phyloP scores from a whole-genome alignment of 257 asterid species.

The Solanum paucissectum region DNA sequence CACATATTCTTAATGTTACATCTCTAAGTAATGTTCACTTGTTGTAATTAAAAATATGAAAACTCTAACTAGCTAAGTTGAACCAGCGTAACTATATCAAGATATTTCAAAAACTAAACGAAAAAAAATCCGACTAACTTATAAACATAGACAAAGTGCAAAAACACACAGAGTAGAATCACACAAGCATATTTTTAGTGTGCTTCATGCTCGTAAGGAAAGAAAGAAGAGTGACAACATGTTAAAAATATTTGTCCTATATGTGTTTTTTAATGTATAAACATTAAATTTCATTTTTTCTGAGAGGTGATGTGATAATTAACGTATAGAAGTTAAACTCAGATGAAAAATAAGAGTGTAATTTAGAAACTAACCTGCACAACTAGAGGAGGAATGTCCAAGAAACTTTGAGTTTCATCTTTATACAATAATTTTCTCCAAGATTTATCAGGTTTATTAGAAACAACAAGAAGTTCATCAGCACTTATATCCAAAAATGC shows the following conservation, averaged over 20 bases:
- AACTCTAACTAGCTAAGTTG: background rate
- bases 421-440: slow-evolving; percentile 52
- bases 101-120: background rate
- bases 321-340: background rate
- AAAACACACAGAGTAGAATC: background rate
- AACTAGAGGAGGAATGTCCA: slow-evolving; percentile 73
- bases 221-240: background rate
- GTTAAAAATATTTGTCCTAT: background rate
- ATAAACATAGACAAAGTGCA: background rate
- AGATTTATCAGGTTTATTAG: slow-evolving; percentile 42
- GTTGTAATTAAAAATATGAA: background rate
- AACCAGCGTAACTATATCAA: background rate
- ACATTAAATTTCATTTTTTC: background rate
- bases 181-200: no score
- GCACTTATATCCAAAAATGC: slow-evolving; percentile 49
- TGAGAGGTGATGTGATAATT: no score
- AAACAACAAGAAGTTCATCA: slow-evolving; percentile 31
- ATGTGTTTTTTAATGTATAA: background rate
- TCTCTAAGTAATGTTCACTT: background rate
- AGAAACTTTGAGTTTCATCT: slow-evolving; percentile 44
- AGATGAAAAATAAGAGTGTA: background rate
- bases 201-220: background rate
- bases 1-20: background rate
- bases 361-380: slow-evolving; percentile 41
- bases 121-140: background rate